Base-by-base conservation (phyloP, 2,329 filamentous ascomycete species). In the Fusarium tanahbumbuense region DNA sequence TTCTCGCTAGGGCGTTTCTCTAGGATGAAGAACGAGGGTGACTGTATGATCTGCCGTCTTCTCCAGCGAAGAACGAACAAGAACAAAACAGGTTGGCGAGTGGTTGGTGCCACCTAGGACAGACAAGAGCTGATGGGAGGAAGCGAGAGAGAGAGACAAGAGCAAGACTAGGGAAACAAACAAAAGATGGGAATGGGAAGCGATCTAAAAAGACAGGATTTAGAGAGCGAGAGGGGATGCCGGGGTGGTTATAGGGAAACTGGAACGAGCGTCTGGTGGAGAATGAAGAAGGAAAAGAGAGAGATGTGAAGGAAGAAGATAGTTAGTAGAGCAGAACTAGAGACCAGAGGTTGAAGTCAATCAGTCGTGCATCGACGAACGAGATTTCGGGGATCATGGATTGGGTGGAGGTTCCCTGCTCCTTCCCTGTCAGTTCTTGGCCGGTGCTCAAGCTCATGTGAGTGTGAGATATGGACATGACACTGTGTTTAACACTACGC, bases 251-350 rank as follows among this genome's bases (percentile, higher is more conserved):
- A 68, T 70, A 76, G 72, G 72, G 53, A 53, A 53, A 67, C 47
- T 57, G 53, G 64, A 74, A 73, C 64, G 73, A 76, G 60, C 32
- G 74, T 74, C 34, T 42, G 56, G 72, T 73, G 68, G 67, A 64
- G 72, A 66, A 71, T 59, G 59, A 47, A 58, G 50, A 59, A 57
- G 58, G 49, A 65, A 63, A 63, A 68, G 63, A 68, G 61, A 70
- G 59, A 57, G 54, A 42, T 41, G 34, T n/a, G 49, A 53, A 25
- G 23, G 40, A 41, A 23, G 18, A 37, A 54, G 62, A 63, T 47
- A 60, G 46, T 37, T 41, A 63, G 20, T 41, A 63, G 20, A 60
- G 47, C 45, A 66, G 65, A 53, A 46, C 44, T 47, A 47, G 45
- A 47, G 45, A 47, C 25, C n/a, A 53, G 63, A 64, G 64, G 60